Base-by-base conservation (phyloP, 495 filamentous ascomycete genomes). In the Hyaloscypha hepaticicola region DNA sequence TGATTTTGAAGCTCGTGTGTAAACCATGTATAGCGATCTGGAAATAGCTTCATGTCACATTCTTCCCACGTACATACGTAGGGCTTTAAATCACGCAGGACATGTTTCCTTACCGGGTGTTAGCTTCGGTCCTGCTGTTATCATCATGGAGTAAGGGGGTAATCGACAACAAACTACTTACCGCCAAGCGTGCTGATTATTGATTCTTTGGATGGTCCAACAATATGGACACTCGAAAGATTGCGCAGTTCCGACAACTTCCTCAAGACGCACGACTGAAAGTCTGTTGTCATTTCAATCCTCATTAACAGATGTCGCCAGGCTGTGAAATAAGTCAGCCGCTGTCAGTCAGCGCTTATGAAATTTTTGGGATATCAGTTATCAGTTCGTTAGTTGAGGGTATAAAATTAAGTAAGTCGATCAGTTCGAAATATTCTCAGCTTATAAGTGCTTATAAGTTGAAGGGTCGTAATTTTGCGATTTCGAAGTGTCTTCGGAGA, bases 191-290 rank as follows among this genome's bases (percentile, higher is more conserved):
- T 45, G n/a, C 31, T 65, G 71, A 51, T 52, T 69, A 2, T 62
- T 60, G 4, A 68, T 66, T 1, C 49, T 56, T 26, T 74, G 64
- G 53, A 74, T 70, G 19, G 59, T 66, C 24, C 66, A 74, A 51
- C 75, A 77, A 31, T 73, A 76, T 0, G 73, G 74, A 33, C 75
- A 78, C 53, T 73, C 66, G 38, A 78, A 75, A 31, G 69, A 72
- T 1, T 53, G 7, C 2, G 51, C 12, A 14, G 31, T 45, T 48
- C 57, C 33, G 14, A 25, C 28, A 25, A 60, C 64, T 31, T 60
- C 28, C 21, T 67, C 58, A 16, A 66, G n/a, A 6, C 14, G 50
- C 11, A 64, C 28, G 25, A 67, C 60, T 19, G 16, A 41, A 24
- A 70, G 49, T 14, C 19, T 61, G 7, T 28, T 33, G 31, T 24